Evolutionary conservation across 768 basidiomycete species (phyloP).

Genomic region (Macrolepiota albuminosa): DNA sequence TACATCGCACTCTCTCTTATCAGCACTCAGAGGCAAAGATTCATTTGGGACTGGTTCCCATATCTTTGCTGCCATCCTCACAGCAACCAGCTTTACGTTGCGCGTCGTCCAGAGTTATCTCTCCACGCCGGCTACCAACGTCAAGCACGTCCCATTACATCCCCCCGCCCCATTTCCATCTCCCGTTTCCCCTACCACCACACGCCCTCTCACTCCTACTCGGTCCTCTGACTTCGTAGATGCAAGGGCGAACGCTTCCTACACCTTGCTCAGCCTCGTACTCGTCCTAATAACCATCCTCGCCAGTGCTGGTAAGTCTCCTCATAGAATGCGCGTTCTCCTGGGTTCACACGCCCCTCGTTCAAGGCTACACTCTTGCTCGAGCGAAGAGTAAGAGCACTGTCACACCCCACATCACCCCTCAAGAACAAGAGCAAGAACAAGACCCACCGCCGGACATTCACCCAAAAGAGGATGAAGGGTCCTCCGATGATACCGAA

Average conservation of each 20-base stretch:
- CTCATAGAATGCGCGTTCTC: background rate
- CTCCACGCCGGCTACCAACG: background rate
- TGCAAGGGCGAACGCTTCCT: background rate
- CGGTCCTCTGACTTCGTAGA: background rate
- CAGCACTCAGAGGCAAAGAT: background rate
- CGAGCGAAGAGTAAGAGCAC: background rate
- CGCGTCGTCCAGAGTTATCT: background rate
- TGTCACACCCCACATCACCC: background rate
- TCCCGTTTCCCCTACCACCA: background rate
- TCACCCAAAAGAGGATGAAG: background rate
- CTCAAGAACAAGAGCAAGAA: background rate
- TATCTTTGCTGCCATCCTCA: background rate
- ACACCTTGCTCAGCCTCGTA: background rate
- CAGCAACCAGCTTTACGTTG: background rate
- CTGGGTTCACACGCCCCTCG: background rate
- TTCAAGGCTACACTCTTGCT: background rate
- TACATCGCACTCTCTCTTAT: background rate
- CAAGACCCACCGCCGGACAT: background rate
- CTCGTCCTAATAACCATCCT: background rate
- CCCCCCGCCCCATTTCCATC: background rate
- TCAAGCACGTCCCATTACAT: background rate
- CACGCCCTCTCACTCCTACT: conserved; percentile 1
- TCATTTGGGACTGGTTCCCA: background rate
- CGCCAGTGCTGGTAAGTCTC: background rate
- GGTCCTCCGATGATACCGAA: background rate